phyloP scores from a whole-genome alignment of 306 rosid genomes.

The Cucumis cinereus region DNA sequence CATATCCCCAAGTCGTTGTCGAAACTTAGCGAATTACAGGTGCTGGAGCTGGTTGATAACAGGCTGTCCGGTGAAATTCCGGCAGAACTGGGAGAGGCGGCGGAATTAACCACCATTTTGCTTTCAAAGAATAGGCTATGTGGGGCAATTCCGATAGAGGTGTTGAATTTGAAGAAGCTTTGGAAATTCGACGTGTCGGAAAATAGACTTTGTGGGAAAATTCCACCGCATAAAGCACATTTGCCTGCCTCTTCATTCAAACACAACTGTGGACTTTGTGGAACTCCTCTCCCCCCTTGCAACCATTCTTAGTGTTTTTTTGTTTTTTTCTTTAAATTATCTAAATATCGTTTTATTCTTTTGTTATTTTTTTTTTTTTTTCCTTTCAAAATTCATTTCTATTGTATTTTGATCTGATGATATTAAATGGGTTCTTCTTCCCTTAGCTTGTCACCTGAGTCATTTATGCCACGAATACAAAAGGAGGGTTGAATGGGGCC shows the following conservation, averaged over 20 bases:
- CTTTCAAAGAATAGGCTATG: conserved; percentile 30
- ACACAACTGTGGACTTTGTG: conserved; percentile 44
- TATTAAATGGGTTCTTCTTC: background rate
- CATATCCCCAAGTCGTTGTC: conserved; percentile 33
- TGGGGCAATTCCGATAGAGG: conserved; percentile 32
- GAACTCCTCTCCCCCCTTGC: conserved; percentile 48
- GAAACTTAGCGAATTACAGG: conserved; percentile 18
- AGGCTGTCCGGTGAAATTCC: conserved; percentile 29
- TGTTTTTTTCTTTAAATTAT: background rate
- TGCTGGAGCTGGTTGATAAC: conserved; percentile 20
- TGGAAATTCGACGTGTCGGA: conserved; percentile 30
- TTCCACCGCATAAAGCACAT: conserved; percentile 27
- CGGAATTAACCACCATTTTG: conserved; percentile 11
- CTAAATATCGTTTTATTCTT: background rate
- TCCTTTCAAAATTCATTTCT: background rate
- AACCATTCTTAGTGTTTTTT: conserved; percentile 14
- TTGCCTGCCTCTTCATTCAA: conserved; percentile 31
- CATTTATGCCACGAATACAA: background rate
- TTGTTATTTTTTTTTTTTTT: background rate
- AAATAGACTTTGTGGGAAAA: conserved; percentile 23
- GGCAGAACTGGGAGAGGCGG: conserved; percentile 22
- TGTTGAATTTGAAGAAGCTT: conserved; percentile 28
- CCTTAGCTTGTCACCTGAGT: no score
- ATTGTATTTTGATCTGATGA: background rate
- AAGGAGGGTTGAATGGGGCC: background rate